phyloP scores from a whole-genome alignment of 768 basidiomycete genomes.

The Termitomyces sp. region DNA sequence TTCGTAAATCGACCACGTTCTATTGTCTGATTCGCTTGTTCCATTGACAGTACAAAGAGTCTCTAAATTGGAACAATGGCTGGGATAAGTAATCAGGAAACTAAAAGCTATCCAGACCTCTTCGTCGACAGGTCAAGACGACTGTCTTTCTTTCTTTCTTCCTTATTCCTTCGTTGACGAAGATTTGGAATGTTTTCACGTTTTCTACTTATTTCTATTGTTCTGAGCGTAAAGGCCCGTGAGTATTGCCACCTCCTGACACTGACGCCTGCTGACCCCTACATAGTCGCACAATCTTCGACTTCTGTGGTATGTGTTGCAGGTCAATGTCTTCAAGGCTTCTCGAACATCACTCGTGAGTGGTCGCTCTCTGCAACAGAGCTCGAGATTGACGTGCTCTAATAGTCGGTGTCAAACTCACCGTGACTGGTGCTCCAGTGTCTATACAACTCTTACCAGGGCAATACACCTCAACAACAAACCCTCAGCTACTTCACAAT shows the following conservation, averaged over 20 bases:
- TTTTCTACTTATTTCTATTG: slow-evolving; percentile 25
- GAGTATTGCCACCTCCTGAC: slow-evolving; percentile 11
- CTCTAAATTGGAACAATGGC: slow-evolving; percentile 13
- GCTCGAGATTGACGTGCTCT: background rate
- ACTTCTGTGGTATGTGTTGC: slow-evolving; percentile 75
- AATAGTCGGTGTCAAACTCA: slow-evolving; percentile 66
- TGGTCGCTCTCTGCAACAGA: slow-evolving; percentile 1
- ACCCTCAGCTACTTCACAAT: slow-evolving; percentile 65
- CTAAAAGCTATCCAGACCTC: background rate
- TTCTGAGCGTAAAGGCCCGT: slow-evolving; percentile 30
- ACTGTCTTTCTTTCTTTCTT: background rate
- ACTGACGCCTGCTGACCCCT: background rate
- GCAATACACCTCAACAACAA: slow-evolving; percentile 66
- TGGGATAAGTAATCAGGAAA: slow-evolving; percentile 3
- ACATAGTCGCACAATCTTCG: slow-evolving; percentile 33
- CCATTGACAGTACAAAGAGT: slow-evolving; percentile 1
- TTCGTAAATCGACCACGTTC: background rate
- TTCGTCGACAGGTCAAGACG: background rate
- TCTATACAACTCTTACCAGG: slow-evolving; percentile 67
- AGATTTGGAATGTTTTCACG: slow-evolving; percentile 28
- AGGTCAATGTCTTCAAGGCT: slow-evolving; percentile 83
- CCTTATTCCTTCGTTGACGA: slow-evolving; percentile 18
- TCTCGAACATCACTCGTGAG: slow-evolving; percentile 64
- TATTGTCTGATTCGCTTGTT: background rate
- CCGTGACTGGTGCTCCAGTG: slow-evolving; percentile 45